Percentiles rank a stretch among this genome's conserved stretches.
phyloP scores from a whole-genome alignment of 2,329 filamentous ascomycete species.

The Colletotrichum chlorophyti region DNA sequence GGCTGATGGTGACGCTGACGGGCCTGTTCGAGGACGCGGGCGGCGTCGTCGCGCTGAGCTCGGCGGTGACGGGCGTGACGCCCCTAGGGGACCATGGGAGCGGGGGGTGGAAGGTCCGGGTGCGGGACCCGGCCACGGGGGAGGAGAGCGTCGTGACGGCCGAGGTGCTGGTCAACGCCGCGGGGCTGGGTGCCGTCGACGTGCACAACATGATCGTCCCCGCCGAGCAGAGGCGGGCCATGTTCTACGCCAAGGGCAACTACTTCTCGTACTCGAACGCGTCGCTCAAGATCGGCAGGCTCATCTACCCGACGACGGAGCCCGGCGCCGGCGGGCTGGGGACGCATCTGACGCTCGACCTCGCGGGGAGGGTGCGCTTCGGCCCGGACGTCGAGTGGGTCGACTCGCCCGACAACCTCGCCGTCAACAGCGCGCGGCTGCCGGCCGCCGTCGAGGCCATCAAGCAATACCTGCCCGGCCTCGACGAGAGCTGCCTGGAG shows the following conservation, averaged over 20 bases:
- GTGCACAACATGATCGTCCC: slow-evolving; percentile 86
- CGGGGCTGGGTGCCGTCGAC: slow-evolving; percentile 77
- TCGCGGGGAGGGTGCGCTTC: slow-evolving; percentile 84
- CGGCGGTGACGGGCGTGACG: slow-evolving; percentile 67
- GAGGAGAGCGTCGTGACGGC: slow-evolving; percentile 69
- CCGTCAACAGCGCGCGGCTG: slow-evolving; percentile 69
- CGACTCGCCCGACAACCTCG: slow-evolving; percentile 71
- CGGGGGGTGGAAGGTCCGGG: slow-evolving; percentile 73
- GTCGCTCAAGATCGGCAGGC: slow-evolving; percentile 67
- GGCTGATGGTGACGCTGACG: slow-evolving; percentile 80
- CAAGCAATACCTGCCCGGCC: slow-evolving; percentile 74
- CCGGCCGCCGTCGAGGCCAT: slow-evolving; percentile 77
- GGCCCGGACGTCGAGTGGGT: slow-evolving; percentile 98
- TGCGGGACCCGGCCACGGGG: slow-evolving; percentile 52
- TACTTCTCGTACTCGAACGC: slow-evolving; percentile 86
- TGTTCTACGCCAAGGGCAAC: slow-evolving; percentile 91
- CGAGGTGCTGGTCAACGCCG: slow-evolving; percentile 83
- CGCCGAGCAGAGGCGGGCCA: slow-evolving; percentile 56
- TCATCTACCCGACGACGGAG: slow-evolving; percentile 87
- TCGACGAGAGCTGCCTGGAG: slow-evolving; percentile 70
- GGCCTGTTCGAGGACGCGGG: slow-evolving; percentile 79
- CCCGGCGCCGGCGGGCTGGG: slow-evolving; percentile 85
- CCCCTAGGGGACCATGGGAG: slow-evolving; percentile 55
- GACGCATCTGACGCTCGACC: slow-evolving; percentile 91
- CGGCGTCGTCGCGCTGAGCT: slow-evolving; percentile 75